These are phyloP conservation scores for Calocera viscosa DNA, from an alignment of 768 basidiomycete species.

Conservation along the genomic window DNA sequence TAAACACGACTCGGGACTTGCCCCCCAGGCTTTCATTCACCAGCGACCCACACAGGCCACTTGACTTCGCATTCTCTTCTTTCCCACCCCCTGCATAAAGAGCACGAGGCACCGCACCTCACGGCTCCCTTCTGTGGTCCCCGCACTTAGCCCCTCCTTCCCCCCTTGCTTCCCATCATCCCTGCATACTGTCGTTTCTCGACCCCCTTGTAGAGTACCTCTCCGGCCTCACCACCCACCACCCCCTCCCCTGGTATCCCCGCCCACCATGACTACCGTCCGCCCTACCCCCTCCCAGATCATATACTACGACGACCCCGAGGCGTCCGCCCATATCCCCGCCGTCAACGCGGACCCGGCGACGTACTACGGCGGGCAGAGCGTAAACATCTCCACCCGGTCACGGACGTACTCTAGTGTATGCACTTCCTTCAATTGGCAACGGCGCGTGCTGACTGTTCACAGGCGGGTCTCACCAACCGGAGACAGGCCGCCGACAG, in stretches of 20 bases:
- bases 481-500: slow-evolving; percentile 47
- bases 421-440: slow-evolving; percentile 23
- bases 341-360: slow-evolving; percentile 53
- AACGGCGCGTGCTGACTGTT: not conserved
- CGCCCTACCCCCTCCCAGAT: slow-evolving; percentile 14
- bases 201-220: not conserved
- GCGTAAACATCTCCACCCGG: slow-evolving; percentile 63
- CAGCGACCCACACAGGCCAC: too few species aligned
- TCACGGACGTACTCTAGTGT: slow-evolving; percentile 83
- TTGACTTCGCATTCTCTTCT: not conserved
- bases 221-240: not conserved
- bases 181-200: not conserved
- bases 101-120: not conserved
- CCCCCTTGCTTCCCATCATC: not conserved
- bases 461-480: slow-evolving; percentile 2
- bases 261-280: not conserved
- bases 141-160: not conserved
- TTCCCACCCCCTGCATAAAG: not conserved
- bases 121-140: not conserved
- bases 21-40: too few species aligned
- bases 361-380: slow-evolving; percentile 57
- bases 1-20: too few species aligned
- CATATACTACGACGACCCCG: slow-evolving; percentile 15
- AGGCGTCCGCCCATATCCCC: slow-evolving; percentile 17
- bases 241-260: not conserved